phyloP scores from a whole-genome alignment of 257 asterid species.

The Nicotiana otophora region DNA sequence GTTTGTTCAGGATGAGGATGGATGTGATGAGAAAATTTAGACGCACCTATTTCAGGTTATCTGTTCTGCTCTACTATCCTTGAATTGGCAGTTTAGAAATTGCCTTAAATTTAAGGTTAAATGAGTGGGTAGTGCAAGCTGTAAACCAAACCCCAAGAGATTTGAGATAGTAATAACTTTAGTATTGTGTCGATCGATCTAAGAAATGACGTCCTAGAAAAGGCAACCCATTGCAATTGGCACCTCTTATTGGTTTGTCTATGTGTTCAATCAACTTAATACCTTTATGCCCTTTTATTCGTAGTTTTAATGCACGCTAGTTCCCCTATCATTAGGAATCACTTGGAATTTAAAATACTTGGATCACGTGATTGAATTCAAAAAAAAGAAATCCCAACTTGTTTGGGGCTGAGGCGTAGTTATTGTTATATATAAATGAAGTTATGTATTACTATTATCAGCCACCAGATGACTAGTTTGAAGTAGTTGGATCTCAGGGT shows the following conservation, averaged over 20 bases:
- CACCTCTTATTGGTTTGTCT: not conserved
- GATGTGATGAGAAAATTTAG: not conserved
- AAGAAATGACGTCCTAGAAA: not conserved
- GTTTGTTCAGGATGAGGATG: not conserved
- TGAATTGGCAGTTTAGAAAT: not conserved
- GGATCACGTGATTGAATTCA: not conserved
- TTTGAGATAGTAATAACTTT: not conserved
- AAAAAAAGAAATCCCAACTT: not conserved
- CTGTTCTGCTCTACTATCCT: not conserved
- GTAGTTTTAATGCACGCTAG: not conserved
- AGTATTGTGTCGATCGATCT: not conserved
- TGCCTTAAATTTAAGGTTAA: not conserved
- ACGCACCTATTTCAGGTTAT: not conserved
- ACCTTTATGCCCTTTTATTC: not conserved
- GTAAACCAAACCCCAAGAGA: not conserved
- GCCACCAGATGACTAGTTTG: not conserved
- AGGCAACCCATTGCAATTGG: not conserved
- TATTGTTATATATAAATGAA: not conserved
- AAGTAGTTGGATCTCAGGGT: not conserved
- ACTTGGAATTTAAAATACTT: not conserved
- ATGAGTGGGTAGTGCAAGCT: not conserved
- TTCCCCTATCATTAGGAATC: not conserved
- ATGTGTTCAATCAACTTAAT: not conserved
- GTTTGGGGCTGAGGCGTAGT: not conserved
- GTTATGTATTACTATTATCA: conserved; percentile 3